These are phyloP conservation scores for Tuber umbilicatum DNA, from an alignment of 495 filamentous ascomycete genomes.

Conservation along the genomic window DNA sequence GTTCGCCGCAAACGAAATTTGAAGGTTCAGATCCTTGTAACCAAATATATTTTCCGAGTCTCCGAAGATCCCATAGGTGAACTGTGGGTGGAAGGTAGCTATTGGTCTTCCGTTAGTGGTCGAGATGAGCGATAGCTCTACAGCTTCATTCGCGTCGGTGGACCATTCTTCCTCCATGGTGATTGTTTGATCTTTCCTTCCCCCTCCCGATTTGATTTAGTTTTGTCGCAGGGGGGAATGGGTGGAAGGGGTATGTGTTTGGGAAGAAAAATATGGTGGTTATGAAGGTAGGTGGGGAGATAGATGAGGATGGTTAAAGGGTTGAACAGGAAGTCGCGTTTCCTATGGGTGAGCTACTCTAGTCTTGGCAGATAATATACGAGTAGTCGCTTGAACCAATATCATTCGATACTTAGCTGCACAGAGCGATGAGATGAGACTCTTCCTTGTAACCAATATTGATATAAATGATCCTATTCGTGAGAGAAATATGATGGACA, in stretches of 20 bases:
- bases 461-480: background rate
- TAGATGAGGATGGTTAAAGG: conserved; percentile 6
- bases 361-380: background rate
- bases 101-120: conserved; percentile 53
- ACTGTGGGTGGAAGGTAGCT: conserved; percentile 68
- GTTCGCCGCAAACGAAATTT: conserved; percentile 70
- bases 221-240: background rate
- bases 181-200: conserved; percentile 15
- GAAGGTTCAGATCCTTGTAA: conserved; percentile 70
- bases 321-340: background rate
- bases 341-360: background rate
- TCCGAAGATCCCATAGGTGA: conserved; percentile 88
- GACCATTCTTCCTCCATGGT: conserved; percentile 52
- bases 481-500: background rate
- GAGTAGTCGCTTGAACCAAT: background rate
- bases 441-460: background rate
- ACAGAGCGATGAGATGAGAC: background rate
- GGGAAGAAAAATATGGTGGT: background rate
- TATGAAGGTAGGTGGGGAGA: conserved; percentile 5
- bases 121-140: conserved; percentile 62
- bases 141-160: conserved; percentile 63
- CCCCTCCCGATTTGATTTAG: background rate
- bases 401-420: background rate
- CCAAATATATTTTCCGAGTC: conserved; percentile 86
- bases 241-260: conserved; percentile 1